Percentiles rank a stretch among this genome's conserved stretches.
phyloP scores from a whole-genome alignment of 257 asterid genomes.

The Plantago major region DNA sequence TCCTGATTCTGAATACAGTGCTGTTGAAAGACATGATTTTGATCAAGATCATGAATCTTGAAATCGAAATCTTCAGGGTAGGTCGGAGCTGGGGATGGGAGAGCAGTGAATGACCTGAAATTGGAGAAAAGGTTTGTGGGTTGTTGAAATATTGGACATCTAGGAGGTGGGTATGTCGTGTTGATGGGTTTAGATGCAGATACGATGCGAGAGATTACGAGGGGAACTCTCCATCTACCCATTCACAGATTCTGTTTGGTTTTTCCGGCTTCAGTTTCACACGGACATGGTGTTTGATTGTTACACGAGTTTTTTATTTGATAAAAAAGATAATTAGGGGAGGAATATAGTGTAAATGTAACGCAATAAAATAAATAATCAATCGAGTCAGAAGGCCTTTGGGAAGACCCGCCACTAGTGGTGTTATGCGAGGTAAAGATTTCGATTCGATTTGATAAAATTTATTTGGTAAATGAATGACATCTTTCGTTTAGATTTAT shows the following conservation, averaged over 20 bases:
- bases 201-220: slow-evolving; percentile 40
- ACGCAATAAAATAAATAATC: too few species aligned
- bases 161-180: slow-evolving; percentile 19
- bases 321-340: too few species aligned
- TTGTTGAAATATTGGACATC: slow-evolving; percentile 21
- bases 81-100: slow-evolving; percentile 44
- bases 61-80: slow-evolving; percentile 47
- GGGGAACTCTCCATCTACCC: slow-evolving; percentile 91
- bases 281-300: neutral
- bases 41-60: slow-evolving; percentile 30
- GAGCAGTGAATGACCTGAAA: slow-evolving; percentile 68
- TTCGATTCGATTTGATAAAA: too few species aligned
- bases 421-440: too few species aligned
- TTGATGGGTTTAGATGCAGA: slow-evolving; percentile 30
- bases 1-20: slow-evolving; percentile 40
- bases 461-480: too few species aligned
- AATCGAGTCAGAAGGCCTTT: too few species aligned
- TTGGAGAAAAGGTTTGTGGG: slow-evolving; percentile 29
- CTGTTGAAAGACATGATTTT: slow-evolving; percentile 23
- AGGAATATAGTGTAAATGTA: too few species aligned
- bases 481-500: too few species aligned
- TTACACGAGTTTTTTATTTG: too few species aligned
- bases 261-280: neutral
- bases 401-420: too few species aligned
- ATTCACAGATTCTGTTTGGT: slow-evolving; percentile 38